Evolutionary conservation across 352 stramenopile species (phyloP).

Genomic region (Globisporangium lucens): DNA sequence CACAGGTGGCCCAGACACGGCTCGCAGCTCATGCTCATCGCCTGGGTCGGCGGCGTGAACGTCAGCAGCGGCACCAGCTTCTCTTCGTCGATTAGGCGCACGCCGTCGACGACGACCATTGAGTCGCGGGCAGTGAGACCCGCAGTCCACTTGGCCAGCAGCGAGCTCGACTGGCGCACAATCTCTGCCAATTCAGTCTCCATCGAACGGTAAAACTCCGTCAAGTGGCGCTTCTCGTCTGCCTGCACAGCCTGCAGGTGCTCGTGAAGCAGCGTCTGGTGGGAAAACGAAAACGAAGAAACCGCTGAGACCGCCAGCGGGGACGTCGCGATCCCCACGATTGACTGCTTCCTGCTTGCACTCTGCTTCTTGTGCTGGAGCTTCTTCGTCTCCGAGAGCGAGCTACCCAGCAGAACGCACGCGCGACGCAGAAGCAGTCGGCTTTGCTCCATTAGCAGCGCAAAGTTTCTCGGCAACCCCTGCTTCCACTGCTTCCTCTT

Average conservation of each 20-base stretch:
- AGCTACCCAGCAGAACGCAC: conserved; percentile 56
- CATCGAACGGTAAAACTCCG: conserved; percentile 41
- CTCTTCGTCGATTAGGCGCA: conserved; percentile 55
- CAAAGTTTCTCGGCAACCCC: conserved; percentile 44
- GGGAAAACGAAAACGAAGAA: conserved; percentile 40
- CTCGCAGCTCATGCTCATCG: conserved; percentile 41
- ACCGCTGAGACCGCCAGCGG: conserved; percentile 25
- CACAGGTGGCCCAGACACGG: conserved; percentile 53
- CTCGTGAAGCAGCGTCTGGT: conserved; percentile 61
- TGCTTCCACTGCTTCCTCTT: conserved; percentile 52
- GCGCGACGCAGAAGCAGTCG: conserved; percentile 46
- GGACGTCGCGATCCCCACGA: conserved; percentile 31
- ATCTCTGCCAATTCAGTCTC: conserved; percentile 45
- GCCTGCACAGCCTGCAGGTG: conserved; percentile 41
- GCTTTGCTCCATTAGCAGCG: conserved; percentile 67
- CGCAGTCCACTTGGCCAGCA: conserved; percentile 58
- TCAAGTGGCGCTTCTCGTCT: conserved; percentile 33
- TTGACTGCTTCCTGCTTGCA: conserved; percentile 25
- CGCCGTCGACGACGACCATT: conserved; percentile 44
- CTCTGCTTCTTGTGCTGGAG: conserved; percentile 21
- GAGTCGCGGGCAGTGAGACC: conserved; percentile 30
- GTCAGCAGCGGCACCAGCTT: conserved; percentile 50
- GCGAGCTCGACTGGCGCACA: conserved; percentile 35
- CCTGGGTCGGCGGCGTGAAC: conserved; percentile 42
- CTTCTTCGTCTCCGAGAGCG: conserved; percentile 31